Base-by-base conservation (phyloP, 805 yeast species). In the Zygoascus tannicola region DNA sequence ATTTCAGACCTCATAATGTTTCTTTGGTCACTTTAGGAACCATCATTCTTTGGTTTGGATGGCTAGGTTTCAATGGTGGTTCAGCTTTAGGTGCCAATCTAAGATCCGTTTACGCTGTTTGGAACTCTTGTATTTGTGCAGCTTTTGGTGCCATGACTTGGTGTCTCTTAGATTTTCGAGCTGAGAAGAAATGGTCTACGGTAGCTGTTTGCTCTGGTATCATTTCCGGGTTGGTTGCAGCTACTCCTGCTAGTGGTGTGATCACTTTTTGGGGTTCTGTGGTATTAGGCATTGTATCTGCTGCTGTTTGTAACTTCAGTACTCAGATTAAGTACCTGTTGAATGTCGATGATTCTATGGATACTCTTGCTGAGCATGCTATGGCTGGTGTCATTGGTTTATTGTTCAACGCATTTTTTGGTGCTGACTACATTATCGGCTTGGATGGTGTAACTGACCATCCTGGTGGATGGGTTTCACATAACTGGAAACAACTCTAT, bases 331-430 rank as follows among this genome's bases (percentile, higher is more conserved):
- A 90, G 65, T 85, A 82, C 59, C 65, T 85, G 50, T 67, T 83
- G 38, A 73, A 74, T 47, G 87, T 90, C 41, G 97, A 92, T 63
- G 98, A 90, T 66, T 80, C 96, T 1, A 68, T 92, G 55, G 97
- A 92, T 81, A 79, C 87, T 41, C 73, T 90, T 60, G 97, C 97
- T n/a, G 97, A 90, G 76, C 98, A 90, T 80, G 97, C 96, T 40
- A 73, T 90, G 55, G 97, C 97, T 0, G 98, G 98, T 26, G 73
- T 88, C 38, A 73, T 90, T 38, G 97, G 98, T 0, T 70, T 88
- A 39, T 46, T 90, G n/a, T 87, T 86, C 68, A 55, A 87, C 59
- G 96, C 85, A 0, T 59, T 90, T 1, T 88, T 92, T 59, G 97
- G 85, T 14, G 85, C 88, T 4, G 75, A 82, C 44, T 82, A 85